Evolutionary conservation across 306 rosid genomes (phyloP), one percentile per base, ranked within the genome.

Genomic region (Vicia villosa): DNA sequence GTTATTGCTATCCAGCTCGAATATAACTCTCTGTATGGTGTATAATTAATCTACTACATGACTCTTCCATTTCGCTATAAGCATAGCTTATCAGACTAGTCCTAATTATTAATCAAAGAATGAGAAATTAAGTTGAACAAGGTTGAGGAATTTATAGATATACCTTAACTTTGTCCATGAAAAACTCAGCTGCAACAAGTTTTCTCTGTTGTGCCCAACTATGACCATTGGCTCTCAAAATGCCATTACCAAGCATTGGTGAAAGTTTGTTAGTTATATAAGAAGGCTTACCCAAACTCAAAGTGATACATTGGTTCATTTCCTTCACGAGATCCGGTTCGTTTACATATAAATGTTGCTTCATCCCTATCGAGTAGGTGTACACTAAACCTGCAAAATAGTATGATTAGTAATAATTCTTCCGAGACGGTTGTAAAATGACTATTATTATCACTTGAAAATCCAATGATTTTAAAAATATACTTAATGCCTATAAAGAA

Each of bases 121-220:
- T 17, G 26, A 17, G 56, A 50, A 17, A 19, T 19, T 8, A 50
- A 9, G 56, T 50, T 50, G 14, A 19, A 19, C 10, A 50, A 19
- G 56, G 56, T 50, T 19, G 56, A 8, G 4, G 56, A 43, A 43
- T 43, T 45, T 45, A 45, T 45, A 45, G 51, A 34, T 34, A 30
- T 46, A 87, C 99, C 95, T 89, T 89, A 51, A 94, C 97, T 80
- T 86, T 91, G 81, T 87, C 86, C 87, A 84, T 85, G 86, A 84
- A 94, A 79, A 94, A 94, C 77, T 94, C 96, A 24, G 97, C 89
- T 2, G 97, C 95, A 21, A 94, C 82, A 37, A 94, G 90, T 71
- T 94, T 94, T 68, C 99, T 82, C 70, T 94, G 99, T 1, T 88
- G 89, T 0, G 84, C 82, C 99, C 99, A 94, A 10, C 77, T 55